Base-by-base conservation (phyloP, 192 early-diverging fungal species). In the Jimgerdemannia lactiflua region DNA sequence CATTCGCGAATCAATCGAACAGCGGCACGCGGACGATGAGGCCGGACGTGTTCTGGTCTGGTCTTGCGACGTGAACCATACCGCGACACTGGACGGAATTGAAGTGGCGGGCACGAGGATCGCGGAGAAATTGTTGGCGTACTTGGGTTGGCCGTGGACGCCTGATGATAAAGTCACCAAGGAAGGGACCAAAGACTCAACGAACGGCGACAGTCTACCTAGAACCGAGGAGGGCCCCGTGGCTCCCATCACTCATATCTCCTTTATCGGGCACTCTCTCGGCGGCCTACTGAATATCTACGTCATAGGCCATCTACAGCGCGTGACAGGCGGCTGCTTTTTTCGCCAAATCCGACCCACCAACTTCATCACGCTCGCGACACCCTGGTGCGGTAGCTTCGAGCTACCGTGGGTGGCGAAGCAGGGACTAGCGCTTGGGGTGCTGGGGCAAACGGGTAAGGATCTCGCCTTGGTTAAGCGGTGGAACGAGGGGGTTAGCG, bases 261-360 rank as follows among this genome's bases (percentile, higher is more conserved):
- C 84, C 2, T 74, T 87, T n/a, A 78, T 86, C 7, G 86, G 86
- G 20, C 86, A 87, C 65, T 87, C 86, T 4, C 79, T 87, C 29
- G 86, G 86, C 42, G 86, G 84, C 6, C 64, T 87, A 70, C 77
- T 86, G 43, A 87, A 87, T 44, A 49, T 82, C 66, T 86, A 80
- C 66, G 67, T 75, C 44, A 71, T 80, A 39, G 80, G 81, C 20
- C 83, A 82, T 59, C 78, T 87, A 39, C 71, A 87, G 19, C 77
- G 79, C 10, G 41, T 85, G 39, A 87, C 84, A 1, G 70, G 76
- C n/a, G 86, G 86, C 11, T 69, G 43, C 19, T 84, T 87, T 64
- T 87, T 85, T 63, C 44, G 67, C 7, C 70, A 71, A 1, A 81
- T 86, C 54, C 64, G 82, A 54, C 84, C 86, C 3, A 40, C 65